phyloP scores from a whole-genome alignment of 108 stramenopile species.

The Nannochloropsis granulata region DNA sequence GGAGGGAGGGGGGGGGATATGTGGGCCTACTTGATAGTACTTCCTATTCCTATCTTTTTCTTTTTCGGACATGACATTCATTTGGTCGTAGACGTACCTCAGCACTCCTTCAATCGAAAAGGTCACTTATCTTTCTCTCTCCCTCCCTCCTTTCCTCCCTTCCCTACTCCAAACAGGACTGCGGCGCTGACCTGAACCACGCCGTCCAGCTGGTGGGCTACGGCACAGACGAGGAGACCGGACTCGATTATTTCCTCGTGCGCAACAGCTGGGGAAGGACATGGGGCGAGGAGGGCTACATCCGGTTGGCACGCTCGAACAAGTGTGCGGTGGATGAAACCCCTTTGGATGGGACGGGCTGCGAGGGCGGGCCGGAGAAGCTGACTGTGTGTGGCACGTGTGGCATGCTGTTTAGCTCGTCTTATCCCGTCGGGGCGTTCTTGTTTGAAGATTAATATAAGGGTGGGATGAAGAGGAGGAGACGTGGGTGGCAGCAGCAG shows the following conservation, averaged over 20 bases:
- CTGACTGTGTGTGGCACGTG: conserved; percentile 49
- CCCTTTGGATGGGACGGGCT: conserved; percentile 40
- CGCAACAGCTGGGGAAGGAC: conserved; percentile 9
- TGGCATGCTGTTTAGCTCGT: conserved; percentile 19
- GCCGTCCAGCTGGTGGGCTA: conserved; percentile 16
- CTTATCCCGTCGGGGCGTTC: conserved; percentile 39
- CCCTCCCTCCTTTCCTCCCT: background rate
- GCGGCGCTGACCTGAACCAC: conserved; percentile 5
- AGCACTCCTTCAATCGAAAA: too few species aligned
- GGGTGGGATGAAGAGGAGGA: too few species aligned
- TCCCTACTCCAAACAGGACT: background rate
- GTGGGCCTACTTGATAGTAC: too few species aligned
- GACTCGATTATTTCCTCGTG: conserved; percentile 1
- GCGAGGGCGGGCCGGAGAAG: conserved; percentile 44
- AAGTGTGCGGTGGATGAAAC: conserved; percentile 49
- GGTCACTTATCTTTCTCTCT: background rate
- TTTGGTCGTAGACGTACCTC: too few species aligned
- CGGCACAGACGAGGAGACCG: conserved; percentile 5
- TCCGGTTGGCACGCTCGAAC: background rate
- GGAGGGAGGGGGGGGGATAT: too few species aligned
- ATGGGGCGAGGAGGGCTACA: conserved; percentile 15
- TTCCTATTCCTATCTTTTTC: too few species aligned
- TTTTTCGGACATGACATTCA: too few species aligned
- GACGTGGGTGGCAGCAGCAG: too few species aligned
- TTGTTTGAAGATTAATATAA: background rate